Conservation (phyloP, 2,329 filamentous ascomycete species). For the Aspergillus latus region DNA sequence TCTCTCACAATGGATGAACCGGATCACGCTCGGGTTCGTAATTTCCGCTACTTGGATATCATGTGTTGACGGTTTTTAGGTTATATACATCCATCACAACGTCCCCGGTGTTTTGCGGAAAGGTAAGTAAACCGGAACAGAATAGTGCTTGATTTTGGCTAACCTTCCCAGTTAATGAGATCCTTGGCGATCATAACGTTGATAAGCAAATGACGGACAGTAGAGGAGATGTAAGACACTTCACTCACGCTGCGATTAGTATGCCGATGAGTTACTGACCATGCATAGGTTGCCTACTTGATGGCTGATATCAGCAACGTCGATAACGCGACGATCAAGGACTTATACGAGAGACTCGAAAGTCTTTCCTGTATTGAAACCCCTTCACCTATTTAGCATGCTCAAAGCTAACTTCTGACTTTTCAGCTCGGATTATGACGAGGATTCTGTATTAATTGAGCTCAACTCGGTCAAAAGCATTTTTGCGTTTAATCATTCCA, state of each 20-base stretch:
- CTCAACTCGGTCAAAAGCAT: neutral
- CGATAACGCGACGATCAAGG: constrained; percentile 75
- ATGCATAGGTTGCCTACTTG: constrained; percentile 73
- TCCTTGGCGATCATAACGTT: constrained; percentile 92
- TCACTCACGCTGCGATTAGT: neutral
- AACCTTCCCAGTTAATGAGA: constrained; percentile 72
- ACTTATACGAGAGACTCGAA: constrained; percentile 80
- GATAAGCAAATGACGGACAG: constrained; percentile 99
- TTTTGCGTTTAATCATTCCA: constrained; percentile 5
- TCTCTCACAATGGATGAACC: constrained; percentile 87
- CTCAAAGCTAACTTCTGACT: constrained; percentile 11
- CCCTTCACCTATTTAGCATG: neutral
- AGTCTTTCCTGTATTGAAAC: constrained; percentile 68
- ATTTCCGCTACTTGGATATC: neutral
- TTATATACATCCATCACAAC: constrained; percentile 97
- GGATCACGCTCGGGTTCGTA: constrained; percentile 74
- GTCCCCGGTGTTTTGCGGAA: constrained; percentile 90
- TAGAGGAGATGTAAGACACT: constrained; percentile 70
- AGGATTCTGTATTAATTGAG: constrained; percentile 43
- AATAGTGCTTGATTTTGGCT: constrained; percentile 9
- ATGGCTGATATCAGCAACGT: constrained; percentile 97
- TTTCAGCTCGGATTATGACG: constrained; percentile 47
- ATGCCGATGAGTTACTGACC: constrained; percentile 16
- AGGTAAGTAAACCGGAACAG: constrained; percentile 47
- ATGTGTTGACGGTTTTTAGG: constrained; percentile 41